Evolutionary conservation across 73 alveolate species (phyloP).

Genomic region (Uronychia setigera): DNA sequence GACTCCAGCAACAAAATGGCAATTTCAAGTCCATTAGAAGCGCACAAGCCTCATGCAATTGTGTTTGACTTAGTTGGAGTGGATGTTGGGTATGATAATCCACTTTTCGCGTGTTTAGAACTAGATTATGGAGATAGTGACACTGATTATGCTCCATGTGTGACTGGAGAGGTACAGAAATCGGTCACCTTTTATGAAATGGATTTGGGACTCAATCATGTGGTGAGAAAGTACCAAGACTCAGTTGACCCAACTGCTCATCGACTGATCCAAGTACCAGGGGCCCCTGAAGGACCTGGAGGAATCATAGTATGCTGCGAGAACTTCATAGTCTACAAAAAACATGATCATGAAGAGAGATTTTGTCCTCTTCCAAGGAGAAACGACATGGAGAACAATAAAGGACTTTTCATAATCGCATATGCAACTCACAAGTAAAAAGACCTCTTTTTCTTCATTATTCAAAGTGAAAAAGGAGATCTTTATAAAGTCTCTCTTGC

Average conservation of each 20-base stretch:
- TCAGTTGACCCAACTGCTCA: conserved; percentile 97
- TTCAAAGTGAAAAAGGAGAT: conserved; percentile 98
- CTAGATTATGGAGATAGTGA: conserved; percentile 97
- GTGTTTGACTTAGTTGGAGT: conserved; percentile 97
- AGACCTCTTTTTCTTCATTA: conserved; percentile 91
- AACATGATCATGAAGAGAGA: conserved; percentile 77
- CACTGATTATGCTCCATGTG: conserved; percentile 76
- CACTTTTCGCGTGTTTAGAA: conserved; percentile 98
- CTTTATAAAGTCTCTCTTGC: conserved; percentile 87
- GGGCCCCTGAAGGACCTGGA: conserved; percentile 97
- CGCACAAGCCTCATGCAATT: conserved; percentile 97
- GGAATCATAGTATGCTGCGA: conserved; percentile 91
- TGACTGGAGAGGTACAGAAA: conserved; percentile 86
- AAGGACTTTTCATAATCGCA: conserved; percentile 49
- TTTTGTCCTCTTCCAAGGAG: conserved; percentile 78
- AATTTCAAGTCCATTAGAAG: conserved; percentile 97
- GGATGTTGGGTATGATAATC: conserved; percentile 99
- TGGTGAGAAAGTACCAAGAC: conserved; percentile 88
- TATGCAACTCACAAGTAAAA: conserved; percentile 69
- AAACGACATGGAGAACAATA: conserved; percentile 65
- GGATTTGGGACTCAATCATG: conserved; percentile 99
- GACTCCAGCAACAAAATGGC: conserved; percentile 95
- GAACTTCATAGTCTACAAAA: conserved; percentile 74
- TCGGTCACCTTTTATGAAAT: conserved; percentile 95
- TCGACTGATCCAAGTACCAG: conserved; percentile 94